phyloP scores from a whole-genome alignment of 371 early-diverging fungal genomes.

The Mucor indicus region DNA sequence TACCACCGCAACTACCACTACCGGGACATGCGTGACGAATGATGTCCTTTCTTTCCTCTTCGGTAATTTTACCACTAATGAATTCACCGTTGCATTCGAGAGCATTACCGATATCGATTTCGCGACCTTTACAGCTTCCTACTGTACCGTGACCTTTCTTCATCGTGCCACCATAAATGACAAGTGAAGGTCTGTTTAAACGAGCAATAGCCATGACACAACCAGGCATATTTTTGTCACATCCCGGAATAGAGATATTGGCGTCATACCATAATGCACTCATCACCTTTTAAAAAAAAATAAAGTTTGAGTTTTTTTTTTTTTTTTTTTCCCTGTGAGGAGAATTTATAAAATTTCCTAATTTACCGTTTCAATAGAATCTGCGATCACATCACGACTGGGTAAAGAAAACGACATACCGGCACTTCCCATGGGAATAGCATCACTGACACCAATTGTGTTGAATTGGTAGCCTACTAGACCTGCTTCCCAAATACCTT shows the following conservation, averaged over 20 bases:
- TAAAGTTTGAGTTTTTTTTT: too few relatives aligned
- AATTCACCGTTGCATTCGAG: conserved; percentile 93
- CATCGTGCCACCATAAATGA: conserved; percentile 90
- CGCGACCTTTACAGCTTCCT: conserved; percentile 44
- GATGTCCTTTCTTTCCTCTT: conserved; percentile 81
- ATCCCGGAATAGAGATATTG: too few relatives aligned
- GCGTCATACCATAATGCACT: conserved; percentile 47
- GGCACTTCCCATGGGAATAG: conserved; percentile 90
- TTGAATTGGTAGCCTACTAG: conserved; percentile 92
- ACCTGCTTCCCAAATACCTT: conserved; percentile 84
- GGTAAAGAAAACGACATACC: conserved; percentile 96
- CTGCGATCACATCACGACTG: conserved; percentile 94
- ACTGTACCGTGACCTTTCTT: conserved; percentile 65
- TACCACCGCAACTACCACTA: conserved; percentile 94
- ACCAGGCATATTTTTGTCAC: too few relatives aligned
- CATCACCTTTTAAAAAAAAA: conserved; percentile 19
- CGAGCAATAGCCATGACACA: too few relatives aligned
- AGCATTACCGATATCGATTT: conserved; percentile 89
- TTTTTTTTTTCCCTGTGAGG: background rate
- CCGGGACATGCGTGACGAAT: conserved; percentile 91
- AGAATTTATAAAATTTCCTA: too few relatives aligned
- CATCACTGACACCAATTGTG: conserved; percentile 94
- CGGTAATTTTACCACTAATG: conserved; percentile 83
- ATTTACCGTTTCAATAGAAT: conserved; percentile 91
- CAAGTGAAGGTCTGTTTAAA: too few relatives aligned